Evolutionary conservation across 2,329 filamentous ascomycete species (phyloP), one percentile per base, ranked within the genome.

Genomic region (Gnomoniopsis sp.): DNA sequence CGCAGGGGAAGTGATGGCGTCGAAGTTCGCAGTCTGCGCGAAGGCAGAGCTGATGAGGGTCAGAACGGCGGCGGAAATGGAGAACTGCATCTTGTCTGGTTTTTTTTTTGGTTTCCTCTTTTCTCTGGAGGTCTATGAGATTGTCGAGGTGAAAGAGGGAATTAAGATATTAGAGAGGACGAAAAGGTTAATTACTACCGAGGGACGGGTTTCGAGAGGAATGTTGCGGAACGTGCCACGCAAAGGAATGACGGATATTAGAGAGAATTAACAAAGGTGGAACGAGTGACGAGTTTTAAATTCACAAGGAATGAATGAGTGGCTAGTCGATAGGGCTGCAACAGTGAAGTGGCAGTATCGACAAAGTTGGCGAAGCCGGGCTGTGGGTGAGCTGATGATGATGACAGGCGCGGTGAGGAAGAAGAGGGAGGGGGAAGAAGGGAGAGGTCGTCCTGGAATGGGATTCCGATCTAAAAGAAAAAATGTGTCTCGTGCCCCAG

Each of bases 21-120:
- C 77, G 73, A 86, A 88, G 67, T 78, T 79, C n/a, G 72, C 58
- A 51, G 79, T 81, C 72, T 84, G 81, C 7, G 83, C 83, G 60
- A 83, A 63, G 63, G 71, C 79, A 62, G 78, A 70, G 72, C 75
- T 74, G 66, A 76, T 77, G 63, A 81, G 75, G 68, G 81, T 82
- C 74, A 85, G 66, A 64, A 81, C 64, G 68, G 82, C 72, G 61
- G 79, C 72, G 66, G 75, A 70, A 63, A 77, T 62, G 63, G 75
- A 70, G 75, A 80, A 84, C 68, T 76, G 79, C 82, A 86, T 86
- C 61, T 79, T 85, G 78, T 69, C 57, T 59, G 65, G 55, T 63
- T 55, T 44, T 56, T 48, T 21, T 46, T 47, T 47, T 56, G 52
- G 51, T 60, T 21, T 57, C 26, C 8, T n/a, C n/a, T n/a, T n/a